Percentiles rank a stretch among this genome's conserved stretches.
Evolutionary conservation across 1,284 basidiomycete genomes (phyloP).

Genomic region (Trametes polyzona): DNA sequence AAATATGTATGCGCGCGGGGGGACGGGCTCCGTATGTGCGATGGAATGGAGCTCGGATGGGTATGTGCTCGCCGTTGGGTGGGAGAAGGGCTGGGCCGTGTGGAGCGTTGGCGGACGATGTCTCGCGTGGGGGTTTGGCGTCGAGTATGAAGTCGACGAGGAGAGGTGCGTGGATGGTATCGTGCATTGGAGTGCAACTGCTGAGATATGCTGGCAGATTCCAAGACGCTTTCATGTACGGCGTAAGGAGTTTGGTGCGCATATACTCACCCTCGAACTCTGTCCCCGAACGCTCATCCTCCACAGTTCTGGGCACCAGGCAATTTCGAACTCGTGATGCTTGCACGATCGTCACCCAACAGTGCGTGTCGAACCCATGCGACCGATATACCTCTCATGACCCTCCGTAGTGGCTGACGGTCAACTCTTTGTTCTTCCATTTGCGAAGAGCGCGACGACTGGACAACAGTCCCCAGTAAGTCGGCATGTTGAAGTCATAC

Average conservation of each 20-base stretch:
- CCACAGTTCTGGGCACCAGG: conserved; percentile 88
- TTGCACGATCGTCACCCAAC: conserved; percentile 54
- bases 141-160: conserved; percentile 66
- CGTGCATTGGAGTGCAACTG: too few relatives aligned
- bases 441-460: conserved; percentile 94
- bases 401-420: conserved; percentile 52
- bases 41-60: conserved; percentile 96
- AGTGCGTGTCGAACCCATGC: conserved; percentile 41
- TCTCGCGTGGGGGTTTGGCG: conserved; percentile 75
- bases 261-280: neutral
- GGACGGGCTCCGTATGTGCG: conserved; percentile 74
- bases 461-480: conserved; percentile 88
- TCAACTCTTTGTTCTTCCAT: conserved; percentile 86
- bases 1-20: conserved; percentile 53
- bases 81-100: conserved; percentile 88
- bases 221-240: conserved; percentile 87
- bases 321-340: conserved; percentile 83
- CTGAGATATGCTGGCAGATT: conserved; percentile 48
- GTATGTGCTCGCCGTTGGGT: conserved; percentile 96
- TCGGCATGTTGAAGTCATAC: neutral
- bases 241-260: conserved; percentile 66
- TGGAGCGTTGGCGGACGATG: conserved; percentile 92
- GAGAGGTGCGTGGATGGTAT: conserved; percentile 45
- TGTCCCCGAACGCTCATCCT: neutral
- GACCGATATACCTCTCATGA: neutral